Evolutionary conservation across 495 filamentous ascomycete genomes (phyloP).

Genomic region (Cercophora scortea): DNA sequence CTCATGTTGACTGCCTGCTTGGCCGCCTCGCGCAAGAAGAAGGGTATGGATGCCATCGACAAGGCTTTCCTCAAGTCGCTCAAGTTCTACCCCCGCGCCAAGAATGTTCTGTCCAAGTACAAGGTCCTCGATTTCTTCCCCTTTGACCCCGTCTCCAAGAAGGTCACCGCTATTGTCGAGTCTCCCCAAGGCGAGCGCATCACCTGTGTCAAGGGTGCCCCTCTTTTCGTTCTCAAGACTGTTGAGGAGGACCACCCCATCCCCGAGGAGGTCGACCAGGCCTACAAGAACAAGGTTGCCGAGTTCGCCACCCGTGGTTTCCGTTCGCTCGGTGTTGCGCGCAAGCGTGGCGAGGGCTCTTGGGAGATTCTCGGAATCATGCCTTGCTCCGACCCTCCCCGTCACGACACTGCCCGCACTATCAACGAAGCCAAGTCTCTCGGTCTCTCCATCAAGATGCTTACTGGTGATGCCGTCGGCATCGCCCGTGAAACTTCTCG

Average conservation of each 20-base stretch:
- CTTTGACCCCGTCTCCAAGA: constrained; percentile 93
- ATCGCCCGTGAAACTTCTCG: constrained; percentile 88
- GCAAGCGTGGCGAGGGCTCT: constrained; percentile 63
- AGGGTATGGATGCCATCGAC: constrained; percentile 92
- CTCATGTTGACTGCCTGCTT: constrained; percentile 88
- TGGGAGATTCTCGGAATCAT: constrained; percentile 95
- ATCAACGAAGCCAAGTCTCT: constrained; percentile 83
- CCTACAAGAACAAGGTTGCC: constrained; percentile 82
- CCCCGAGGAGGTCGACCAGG: constrained; percentile 61
- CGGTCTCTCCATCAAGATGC: constrained; percentile 90
- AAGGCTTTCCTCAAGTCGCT: constrained; percentile 86
- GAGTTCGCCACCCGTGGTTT: constrained; percentile 90
- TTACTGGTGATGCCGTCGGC: constrained; percentile 91
- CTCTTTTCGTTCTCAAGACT: constrained; percentile 73
- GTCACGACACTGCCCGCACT: constrained; percentile 83
- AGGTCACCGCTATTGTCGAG: constrained; percentile 77
- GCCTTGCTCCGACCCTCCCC: constrained; percentile 86
- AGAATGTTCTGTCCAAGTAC: constrained; percentile 66
- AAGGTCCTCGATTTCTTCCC: constrained; percentile 74
- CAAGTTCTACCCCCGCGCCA: constrained; percentile 69
- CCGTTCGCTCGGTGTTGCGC: constrained; percentile 85
- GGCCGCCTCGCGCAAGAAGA: constrained; percentile 87
- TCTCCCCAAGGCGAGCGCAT: constrained; percentile 74
- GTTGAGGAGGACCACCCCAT: constrained; percentile 75
- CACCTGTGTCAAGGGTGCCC: constrained; percentile 86